phyloP scores from a whole-genome alignment of 345 rosid species.

The Pugionium dolabratum region DNA sequence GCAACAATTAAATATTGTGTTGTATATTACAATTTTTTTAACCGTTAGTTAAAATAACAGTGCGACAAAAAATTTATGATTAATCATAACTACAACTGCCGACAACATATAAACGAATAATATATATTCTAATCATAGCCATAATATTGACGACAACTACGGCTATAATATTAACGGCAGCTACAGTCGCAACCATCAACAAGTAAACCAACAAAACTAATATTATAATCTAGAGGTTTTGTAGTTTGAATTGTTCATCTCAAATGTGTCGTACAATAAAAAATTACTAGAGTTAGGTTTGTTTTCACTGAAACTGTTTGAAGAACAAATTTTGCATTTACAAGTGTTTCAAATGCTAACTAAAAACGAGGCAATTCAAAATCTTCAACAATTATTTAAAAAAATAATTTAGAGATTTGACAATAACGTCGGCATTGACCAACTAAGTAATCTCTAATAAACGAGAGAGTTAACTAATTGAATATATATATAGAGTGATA shows the following conservation, averaged over 20 bases:
- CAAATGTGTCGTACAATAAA: conserved; percentile 20
- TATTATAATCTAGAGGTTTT: not conserved
- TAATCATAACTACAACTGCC: too few relatives aligned
- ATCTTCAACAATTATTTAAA: conserved; percentile 4
- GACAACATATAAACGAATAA: too few relatives aligned
- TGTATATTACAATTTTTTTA: too few relatives aligned
- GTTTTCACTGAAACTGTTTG: conserved; percentile 1
- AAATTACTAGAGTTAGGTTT: conserved; percentile 7
- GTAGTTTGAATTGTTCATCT: conserved; percentile 15
- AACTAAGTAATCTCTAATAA: conserved; percentile 14
- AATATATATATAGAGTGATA: not conserved
- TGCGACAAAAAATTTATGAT: too few relatives aligned
- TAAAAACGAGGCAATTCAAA: conserved; percentile 4
- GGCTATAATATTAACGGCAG: too few relatives aligned
- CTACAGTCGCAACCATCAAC: too few relatives aligned
- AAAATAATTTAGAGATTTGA: conserved; percentile 12
- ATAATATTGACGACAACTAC: too few relatives aligned
- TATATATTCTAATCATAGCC: too few relatives aligned
- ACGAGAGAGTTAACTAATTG: conserved; percentile 25
- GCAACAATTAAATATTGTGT: too few relatives aligned
- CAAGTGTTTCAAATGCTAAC: conserved; percentile 12
- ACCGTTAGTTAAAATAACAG: too few relatives aligned
- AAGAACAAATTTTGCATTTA: conserved; percentile 9
- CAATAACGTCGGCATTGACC: conserved; percentile 25
- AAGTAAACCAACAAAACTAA: too few relatives aligned